A percentile compares a stretch with the other conserved stretches of the same genome.
These are phyloP conservation scores for Speleostelium caveatum DNA, from an alignment of 78 protist species.

Conservation along the genomic window DNA sequence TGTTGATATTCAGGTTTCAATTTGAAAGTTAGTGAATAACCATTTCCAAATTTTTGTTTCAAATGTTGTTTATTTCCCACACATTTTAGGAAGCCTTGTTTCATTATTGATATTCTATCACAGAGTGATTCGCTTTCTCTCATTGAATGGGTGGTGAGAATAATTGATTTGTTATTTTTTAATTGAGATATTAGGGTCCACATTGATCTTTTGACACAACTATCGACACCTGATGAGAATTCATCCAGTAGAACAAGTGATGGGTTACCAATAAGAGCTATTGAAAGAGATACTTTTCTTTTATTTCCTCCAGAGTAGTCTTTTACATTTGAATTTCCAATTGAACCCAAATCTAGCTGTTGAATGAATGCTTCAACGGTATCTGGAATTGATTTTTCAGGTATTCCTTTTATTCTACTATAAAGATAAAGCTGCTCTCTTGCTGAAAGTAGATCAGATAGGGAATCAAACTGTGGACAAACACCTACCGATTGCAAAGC, in stretches of 20 bases:
- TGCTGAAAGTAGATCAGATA: conserved; percentile 55
- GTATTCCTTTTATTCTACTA: conserved; percentile 81
- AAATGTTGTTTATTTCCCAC: conserved; percentile 87
- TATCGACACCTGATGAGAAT: conserved; percentile 86
- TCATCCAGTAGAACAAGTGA: conserved; percentile 84
- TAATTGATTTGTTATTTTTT: conserved; percentile 55
- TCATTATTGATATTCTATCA: conserved; percentile 94
- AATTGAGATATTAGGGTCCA: conserved; percentile 60
- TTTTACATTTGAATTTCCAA: conserved; percentile 28
- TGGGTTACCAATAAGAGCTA: conserved; percentile 3
- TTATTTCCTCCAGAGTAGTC: conserved; percentile 89
- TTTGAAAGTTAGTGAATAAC: conserved; percentile 84
- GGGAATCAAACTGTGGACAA: conserved; percentile 36
- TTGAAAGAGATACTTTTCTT: conserved; percentile 82
- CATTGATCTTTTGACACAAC: conserved; percentile 19
- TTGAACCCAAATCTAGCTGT: conserved; percentile 63
- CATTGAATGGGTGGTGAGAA: conserved; percentile 94
- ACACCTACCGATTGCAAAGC: conserved; percentile 3
- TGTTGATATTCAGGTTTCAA: conserved; percentile 33
- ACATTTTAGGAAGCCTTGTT: conserved; percentile 81
- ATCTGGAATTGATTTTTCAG: background rate
- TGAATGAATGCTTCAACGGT: conserved; percentile 65
- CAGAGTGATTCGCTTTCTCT: conserved; percentile 94
- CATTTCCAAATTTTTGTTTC: conserved; percentile 90
- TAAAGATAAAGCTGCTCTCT: conserved; percentile 74